Base-by-base conservation (phyloP, 1,284 basidiomycete genomes). In the Hymenochaete sp. region DNA sequence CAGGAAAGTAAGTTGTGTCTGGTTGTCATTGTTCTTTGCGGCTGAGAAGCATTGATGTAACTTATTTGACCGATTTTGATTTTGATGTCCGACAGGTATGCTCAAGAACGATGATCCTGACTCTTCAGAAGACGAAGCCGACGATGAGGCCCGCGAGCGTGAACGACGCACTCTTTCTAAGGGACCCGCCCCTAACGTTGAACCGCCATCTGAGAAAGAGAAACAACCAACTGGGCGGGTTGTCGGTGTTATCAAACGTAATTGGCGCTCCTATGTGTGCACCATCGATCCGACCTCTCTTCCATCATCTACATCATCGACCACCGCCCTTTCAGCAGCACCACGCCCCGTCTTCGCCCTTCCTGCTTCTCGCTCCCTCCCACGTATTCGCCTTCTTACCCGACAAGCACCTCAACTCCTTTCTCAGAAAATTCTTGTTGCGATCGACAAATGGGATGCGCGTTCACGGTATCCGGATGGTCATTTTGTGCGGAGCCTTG, bases 301-400 rank as follows among this genome's bases (percentile, higher is more conserved):
- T 37, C 83, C 87, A 2, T 84, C 85, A 9, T 77, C 80, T 2
- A 82, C 82, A 33, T 61, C 78, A 19, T 90, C 88, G 0, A 90
- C 89, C 4, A 75, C 92, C 3, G 85, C 91, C 4, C 80, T 84
- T 49, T 92, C 96, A 69, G 88, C 91, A 0, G n/a, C n/a, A n/a
- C n/a, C n/a, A n/a, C n/a, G n/a, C n/a, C n/a, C n/a, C n/a, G 86
- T 98, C 14, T 95, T 98, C 61, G 95, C 93, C 0, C 92, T 90
- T 0, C 96, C 96, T 0, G 83, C 97, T 36, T 93, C 93, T 13
- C 79, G 91, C 11, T 75, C 89, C 14, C 78, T 98, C 19, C 96
- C 96, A 0, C 87, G 93, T 28, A 98, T 98, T 56, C 82, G 93
- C 19, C 72, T 99, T 38, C 82, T 93, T 25, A 98, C 95, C 0